phyloP scores from a whole-genome alignment of 2,329 filamentous ascomycete species.

The Trichophyton benhamiae region DNA sequence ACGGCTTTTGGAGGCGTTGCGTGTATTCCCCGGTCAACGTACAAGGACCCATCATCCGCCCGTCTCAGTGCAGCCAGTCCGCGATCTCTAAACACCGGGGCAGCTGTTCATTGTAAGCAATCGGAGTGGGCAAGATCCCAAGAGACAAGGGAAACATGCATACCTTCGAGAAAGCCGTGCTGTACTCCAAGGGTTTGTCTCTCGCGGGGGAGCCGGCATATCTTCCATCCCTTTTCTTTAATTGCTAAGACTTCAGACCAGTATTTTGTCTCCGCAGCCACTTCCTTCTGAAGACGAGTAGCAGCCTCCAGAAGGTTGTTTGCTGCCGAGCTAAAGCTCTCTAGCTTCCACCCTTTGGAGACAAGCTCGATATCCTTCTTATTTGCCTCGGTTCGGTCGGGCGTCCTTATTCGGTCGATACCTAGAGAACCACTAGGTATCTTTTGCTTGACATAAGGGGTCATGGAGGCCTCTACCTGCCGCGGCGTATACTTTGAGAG shows the following conservation, averaged over 20 bases:
- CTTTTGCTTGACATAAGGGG: constrained; percentile 54
- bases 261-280: constrained; percentile 68
- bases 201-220: constrained; percentile 65
- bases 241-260: constrained; percentile 79
- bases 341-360: constrained; percentile 60
- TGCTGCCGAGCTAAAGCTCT: constrained; percentile 62
- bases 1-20: constrained; percentile 47
- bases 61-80: constrained; percentile 73
- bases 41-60: constrained; percentile 59
- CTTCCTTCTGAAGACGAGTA: constrained; percentile 60
- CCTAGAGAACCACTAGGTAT: constrained; percentile 65
- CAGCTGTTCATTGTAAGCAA: constrained; percentile 28
- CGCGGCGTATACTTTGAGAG: constrained; percentile 69
- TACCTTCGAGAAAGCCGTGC: constrained; percentile 74
- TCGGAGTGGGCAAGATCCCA: not conserved
- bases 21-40: constrained; percentile 52
- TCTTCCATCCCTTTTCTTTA: constrained; percentile 72
- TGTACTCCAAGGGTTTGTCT: constrained; percentile 66
- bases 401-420: constrained; percentile 50
- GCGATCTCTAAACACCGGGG: constrained; percentile 48
- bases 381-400: constrained; percentile 46
- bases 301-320: constrained; percentile 63
- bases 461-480: constrained; percentile 58
- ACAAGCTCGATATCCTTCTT: constrained; percentile 42
- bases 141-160: constrained; percentile 15